Percentiles rank a stretch among this genome's conserved stretches.
phyloP scores from a whole-genome alignment of 441 rosid genomes.

The Omphalea diandra region DNA sequence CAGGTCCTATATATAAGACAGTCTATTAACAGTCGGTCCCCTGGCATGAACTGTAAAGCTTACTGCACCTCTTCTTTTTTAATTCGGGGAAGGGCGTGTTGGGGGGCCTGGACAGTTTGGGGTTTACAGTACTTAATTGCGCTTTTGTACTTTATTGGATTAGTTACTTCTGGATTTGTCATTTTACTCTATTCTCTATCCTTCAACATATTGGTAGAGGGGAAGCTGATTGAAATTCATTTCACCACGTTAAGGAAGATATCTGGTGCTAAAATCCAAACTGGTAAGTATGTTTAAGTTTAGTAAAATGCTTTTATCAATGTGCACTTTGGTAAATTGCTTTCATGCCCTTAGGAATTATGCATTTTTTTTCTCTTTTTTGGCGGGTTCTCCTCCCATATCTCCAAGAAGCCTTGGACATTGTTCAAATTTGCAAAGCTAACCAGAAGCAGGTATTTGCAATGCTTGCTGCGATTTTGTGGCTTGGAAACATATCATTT shows the following conservation, averaged over 20 bases:
- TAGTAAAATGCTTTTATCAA: slow-evolving; percentile 12
- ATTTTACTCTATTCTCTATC: slow-evolving; percentile 13
- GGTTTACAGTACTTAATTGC: no score
- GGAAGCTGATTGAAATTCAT: slow-evolving; percentile 85
- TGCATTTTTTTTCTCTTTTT: slow-evolving; percentile 15
- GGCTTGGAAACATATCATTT: slow-evolving; percentile 90
- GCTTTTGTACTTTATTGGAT: slow-evolving; percentile 7
- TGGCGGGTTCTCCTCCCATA: slow-evolving; percentile 19
- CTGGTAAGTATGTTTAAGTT: slow-evolving; percentile 58
- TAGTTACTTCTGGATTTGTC: not conserved
- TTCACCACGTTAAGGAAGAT: slow-evolving; percentile 79
- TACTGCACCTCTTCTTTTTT: no score
- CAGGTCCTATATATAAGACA: no score
- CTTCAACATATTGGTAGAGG: slow-evolving; percentile 56
- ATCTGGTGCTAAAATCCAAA: slow-evolving; percentile 79
- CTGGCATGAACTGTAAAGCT: no score
- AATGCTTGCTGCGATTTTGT: slow-evolving; percentile 79
- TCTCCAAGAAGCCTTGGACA: slow-evolving; percentile 76
- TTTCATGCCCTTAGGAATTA: slow-evolving; percentile 14
- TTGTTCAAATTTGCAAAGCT: slow-evolving; percentile 61
- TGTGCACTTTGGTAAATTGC: slow-evolving; percentile 5
- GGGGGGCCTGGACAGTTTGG: no score
- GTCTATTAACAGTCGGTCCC: no score
- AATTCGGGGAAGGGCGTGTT: no score
- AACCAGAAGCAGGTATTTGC: slow-evolving; percentile 77